Conservation (phyloP, 164 flowering plant species). For the Kingdonia uniflora region DNA sequence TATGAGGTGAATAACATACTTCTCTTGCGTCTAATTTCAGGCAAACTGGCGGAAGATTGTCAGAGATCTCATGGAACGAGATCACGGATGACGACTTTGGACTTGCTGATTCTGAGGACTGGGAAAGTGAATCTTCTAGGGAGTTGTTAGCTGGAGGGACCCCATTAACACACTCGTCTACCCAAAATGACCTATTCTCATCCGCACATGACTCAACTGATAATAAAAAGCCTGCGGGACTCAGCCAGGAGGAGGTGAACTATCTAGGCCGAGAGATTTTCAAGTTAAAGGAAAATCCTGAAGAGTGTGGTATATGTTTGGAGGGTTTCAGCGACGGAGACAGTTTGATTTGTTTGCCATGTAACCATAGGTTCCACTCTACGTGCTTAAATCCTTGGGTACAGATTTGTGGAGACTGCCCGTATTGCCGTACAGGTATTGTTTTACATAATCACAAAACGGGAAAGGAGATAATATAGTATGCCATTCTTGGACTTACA, state of each 20-base stretch:
- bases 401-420: slow-evolving; percentile 72
- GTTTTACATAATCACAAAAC: slow-evolving; percentile 3
- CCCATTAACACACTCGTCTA: slow-evolving; percentile 10
- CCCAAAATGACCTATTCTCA: slow-evolving; percentile 10
- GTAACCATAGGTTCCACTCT: slow-evolving; percentile 62
- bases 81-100: slow-evolving; percentile 27
- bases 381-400: slow-evolving; percentile 71
- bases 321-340: slow-evolving; percentile 57
- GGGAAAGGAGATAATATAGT: neutral
- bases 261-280: slow-evolving; percentile 33
- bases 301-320: slow-evolving; percentile 29
- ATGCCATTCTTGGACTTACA: too few species aligned
- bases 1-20: neutral
- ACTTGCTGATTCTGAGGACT: slow-evolving; percentile 31
- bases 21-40: slow-evolving; percentile 12
- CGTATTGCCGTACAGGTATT: slow-evolving; percentile 56
- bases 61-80: slow-evolving; percentile 16
- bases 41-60: slow-evolving; percentile 22
- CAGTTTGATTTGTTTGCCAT: slow-evolving; percentile 40
- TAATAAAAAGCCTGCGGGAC: slow-evolving; percentile 55
- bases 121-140: slow-evolving; percentile 35
- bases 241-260: slow-evolving; percentile 36
- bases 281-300: slow-evolving; percentile 7
- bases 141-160: slow-evolving; percentile 15
- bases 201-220: slow-evolving; percentile 9